Base-by-base conservation (phyloP, 805 yeast species). In the Cyberlindnera saturnus region DNA sequence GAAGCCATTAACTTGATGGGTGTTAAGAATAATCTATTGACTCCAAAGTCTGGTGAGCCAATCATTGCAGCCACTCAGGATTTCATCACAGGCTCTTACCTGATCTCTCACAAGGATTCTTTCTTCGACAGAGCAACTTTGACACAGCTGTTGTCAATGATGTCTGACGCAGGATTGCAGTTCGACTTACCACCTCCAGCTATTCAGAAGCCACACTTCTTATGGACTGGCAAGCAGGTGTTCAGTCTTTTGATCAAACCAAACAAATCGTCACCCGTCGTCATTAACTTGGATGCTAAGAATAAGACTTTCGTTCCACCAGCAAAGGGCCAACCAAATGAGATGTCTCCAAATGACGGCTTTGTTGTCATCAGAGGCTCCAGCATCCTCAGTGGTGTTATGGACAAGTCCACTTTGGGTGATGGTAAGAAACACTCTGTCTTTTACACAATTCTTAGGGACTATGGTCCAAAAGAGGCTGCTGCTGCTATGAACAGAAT, bases 61-160 rank as follows among this genome's bases (percentile, higher is more conserved):
- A 93, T 93, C 55, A 93, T 93, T 74, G 99, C 99, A 0, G 99
- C 99, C 8, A 93, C 99, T 1, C 99, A 93, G 71, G 99, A 93
- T 78, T 93, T 93, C 71, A 93, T 93, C 57, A 90, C 98, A 6
- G 99, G 98, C 16, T 88, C 97, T 0, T 93, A 82, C 62, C 71
- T 93, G 58, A 86, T 93, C 34, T 85, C 97, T 1, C 88, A 86
- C 56, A 95, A 93, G 65, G 98, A 95, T 63, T 77, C 95, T 2
- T 93, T 93, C 63, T 91, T 78, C 60, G 96, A 90, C 65, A 75
- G 96, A 51, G 93, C 91, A 2, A 71, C 86, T 8, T 79, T 93
- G 44, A 79, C 83, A 4, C 96, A 88, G 64, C 58, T 93, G 36
- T 71, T 91, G 49, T 75, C 95, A 18, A 89, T 90, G 96, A 93